Percentiles rank a stretch among this genome's conserved stretches.
phyloP scores from a whole-genome alignment of 108 stramenopile genomes.

The Fragilaria radians region DNA sequence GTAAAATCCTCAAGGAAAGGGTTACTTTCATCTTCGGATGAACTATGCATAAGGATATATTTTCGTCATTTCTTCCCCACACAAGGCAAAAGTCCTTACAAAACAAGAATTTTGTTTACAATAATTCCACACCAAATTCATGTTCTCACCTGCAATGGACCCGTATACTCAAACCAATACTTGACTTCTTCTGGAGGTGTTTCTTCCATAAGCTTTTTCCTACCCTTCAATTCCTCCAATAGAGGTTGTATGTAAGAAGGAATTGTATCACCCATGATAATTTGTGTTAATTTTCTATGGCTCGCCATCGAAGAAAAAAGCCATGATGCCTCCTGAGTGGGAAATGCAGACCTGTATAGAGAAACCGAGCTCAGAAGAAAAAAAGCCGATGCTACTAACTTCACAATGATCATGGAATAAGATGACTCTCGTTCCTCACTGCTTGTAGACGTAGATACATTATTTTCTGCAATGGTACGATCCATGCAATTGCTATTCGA shows the following conservation, averaged over 20 bases:
- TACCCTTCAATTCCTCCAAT: slow-evolving; percentile 56
- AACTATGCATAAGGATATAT: slow-evolving; percentile 52
- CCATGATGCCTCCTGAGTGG: not conserved
- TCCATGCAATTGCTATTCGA: no score
- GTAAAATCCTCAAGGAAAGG: slow-evolving; percentile 51
- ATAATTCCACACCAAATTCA: not conserved
- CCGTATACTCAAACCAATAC: slow-evolving; percentile 89
- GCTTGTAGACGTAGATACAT: no score
- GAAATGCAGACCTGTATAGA: not conserved
- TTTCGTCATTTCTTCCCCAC: slow-evolving; percentile 31
- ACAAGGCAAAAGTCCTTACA: not conserved
- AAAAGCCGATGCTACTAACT: slow-evolving; percentile 8
- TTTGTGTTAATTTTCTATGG: not conserved
- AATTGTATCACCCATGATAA: slow-evolving; percentile 24
- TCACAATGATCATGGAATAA: slow-evolving; percentile 7
- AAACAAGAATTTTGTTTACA: not conserved
- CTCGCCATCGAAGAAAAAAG: not conserved
- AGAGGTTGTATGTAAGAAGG: slow-evolving; percentile 68
- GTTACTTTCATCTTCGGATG: slow-evolving; percentile 54
- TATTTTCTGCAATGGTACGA: no score
- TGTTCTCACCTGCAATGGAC: slow-evolving; percentile 70
- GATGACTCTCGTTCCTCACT: no score
- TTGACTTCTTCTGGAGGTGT: slow-evolving; percentile 85
- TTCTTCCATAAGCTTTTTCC: slow-evolving; percentile 78
- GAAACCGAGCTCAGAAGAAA: slow-evolving; percentile 16